Evolutionary conservation across 331 rosid genomes (phyloP).

Genomic region (Arachis monticola): DNA sequence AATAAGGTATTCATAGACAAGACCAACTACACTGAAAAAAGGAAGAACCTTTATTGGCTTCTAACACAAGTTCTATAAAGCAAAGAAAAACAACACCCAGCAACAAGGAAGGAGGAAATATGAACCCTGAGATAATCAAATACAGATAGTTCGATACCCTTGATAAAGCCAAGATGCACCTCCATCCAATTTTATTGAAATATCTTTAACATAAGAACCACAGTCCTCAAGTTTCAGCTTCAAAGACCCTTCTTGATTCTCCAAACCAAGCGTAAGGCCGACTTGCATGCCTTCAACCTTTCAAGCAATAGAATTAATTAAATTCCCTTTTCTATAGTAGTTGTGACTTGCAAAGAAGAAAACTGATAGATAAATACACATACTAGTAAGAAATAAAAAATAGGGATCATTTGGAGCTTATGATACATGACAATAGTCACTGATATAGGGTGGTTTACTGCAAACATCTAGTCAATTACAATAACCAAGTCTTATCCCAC

Average conservation of each 20-base stretch:
- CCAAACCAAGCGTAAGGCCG: constrained; percentile 72
- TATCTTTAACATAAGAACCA: constrained; percentile 68
- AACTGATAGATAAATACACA: constrained; percentile 27
- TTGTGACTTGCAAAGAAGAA: constrained; percentile 17
- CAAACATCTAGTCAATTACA: no score
- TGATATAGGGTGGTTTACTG: constrained; percentile 1
- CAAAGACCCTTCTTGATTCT: constrained; percentile 74
- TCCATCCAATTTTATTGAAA: constrained; percentile 82
- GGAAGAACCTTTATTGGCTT: constrained; percentile 1
- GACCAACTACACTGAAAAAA: neutral
- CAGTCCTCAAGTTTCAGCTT: constrained; percentile 65
- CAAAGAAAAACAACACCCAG: neutral
- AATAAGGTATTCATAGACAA: neutral
- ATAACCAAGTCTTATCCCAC: no score
- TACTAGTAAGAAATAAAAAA: constrained; percentile 30
- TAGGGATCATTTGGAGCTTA: constrained; percentile 16
- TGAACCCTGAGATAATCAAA: constrained; percentile 23
- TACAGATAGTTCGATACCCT: constrained; percentile 64
- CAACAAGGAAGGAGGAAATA: constrained; percentile 11
- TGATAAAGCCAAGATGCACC: constrained; percentile 99
- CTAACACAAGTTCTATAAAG: constrained; percentile 30
- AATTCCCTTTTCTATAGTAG: constrained; percentile 36
- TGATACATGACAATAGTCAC: constrained; percentile 21
- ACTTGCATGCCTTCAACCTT: constrained; percentile 92
- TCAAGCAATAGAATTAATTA: constrained; percentile 48